Percentiles rank a stretch among this genome's conserved stretches.
Conservation (phyloP, 2,329 filamentous ascomycete species). For the Westerdykella sp. region DNA sequence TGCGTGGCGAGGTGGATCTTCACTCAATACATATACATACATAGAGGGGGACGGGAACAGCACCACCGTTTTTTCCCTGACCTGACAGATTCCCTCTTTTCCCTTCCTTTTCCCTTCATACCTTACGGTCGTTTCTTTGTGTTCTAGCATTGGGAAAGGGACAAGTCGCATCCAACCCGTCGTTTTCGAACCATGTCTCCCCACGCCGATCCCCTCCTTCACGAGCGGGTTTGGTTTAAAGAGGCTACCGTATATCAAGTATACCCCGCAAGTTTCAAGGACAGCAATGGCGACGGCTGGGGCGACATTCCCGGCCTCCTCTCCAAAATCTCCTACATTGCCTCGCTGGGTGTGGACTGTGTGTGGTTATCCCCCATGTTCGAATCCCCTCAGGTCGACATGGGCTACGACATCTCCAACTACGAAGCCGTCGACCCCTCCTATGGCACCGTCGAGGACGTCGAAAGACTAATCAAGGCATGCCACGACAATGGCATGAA, state of each 20-base stretch:
- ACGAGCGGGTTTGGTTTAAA: slow-evolving; percentile 41
- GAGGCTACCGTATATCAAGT: slow-evolving; percentile 42
- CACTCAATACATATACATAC: too few relatives aligned
- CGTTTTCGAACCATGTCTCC: slow-evolving; percentile 12
- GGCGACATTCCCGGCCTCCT: slow-evolving; percentile 60
- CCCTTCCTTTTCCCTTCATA: background rate
- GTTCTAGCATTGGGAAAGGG: too few relatives aligned
- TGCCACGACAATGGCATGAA: slow-evolving; percentile 60
- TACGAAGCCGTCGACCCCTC: slow-evolving; percentile 60
- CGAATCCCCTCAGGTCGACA: slow-evolving; percentile 59
- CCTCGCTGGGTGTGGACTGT: slow-evolving; percentile 54
- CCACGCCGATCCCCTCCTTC: slow-evolving; percentile 15
- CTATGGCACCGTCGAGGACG: slow-evolving; percentile 62
- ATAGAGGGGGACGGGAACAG: too few relatives aligned
- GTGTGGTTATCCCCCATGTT: slow-evolving; percentile 65
- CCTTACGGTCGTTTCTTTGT: background rate
- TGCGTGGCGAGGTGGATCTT: too few relatives aligned
- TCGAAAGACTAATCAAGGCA: slow-evolving; percentile 56
- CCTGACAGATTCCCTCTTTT: background rate
- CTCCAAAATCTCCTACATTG: slow-evolving; percentile 53
- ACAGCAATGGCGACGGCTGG: slow-evolving; percentile 53
- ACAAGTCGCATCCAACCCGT: too few relatives aligned
- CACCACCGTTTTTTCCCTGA: too few relatives aligned
- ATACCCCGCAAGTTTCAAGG: slow-evolving; percentile 44
- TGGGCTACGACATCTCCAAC: slow-evolving; percentile 65